A percentile compares a stretch with the other conserved stretches of the same genome.
phyloP scores from a whole-genome alignment of 2,329 filamentous ascomycete species.

The Trichoderma endophyticum region DNA sequence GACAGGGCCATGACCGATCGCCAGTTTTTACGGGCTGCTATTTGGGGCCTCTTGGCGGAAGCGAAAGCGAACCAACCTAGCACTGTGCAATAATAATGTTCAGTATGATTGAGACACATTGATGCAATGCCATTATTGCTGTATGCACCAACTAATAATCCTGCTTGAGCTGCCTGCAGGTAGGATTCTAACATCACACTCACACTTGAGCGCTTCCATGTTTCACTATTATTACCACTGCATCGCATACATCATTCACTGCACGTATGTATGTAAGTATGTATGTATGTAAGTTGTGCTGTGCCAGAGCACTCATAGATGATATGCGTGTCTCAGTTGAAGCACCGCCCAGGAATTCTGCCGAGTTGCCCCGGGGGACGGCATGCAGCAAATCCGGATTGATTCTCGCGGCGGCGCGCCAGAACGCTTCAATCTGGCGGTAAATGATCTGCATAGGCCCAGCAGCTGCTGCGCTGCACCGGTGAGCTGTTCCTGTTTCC shows the following conservation, averaged over 20 bases:
- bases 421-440: constrained; percentile 10
- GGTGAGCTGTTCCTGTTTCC: not conserved
- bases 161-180: too few species aligned
- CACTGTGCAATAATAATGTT: too few species aligned
- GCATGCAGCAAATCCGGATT: not conserved
- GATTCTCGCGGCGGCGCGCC: not conserved
- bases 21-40: constrained; percentile 1
- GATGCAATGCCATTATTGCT: too few species aligned
- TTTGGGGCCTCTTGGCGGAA: constrained; percentile 7
- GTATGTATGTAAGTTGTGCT: not conserved
- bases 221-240: too few species aligned
- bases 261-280: too few species aligned
- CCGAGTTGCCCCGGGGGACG: not conserved
- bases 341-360: not conserved
- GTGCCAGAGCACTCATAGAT: not conserved
- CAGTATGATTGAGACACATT: not conserved
- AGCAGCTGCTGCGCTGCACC: not conserved
- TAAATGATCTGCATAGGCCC: constrained; percentile 15
- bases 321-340: constrained; percentile 4
- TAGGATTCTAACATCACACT: too few species aligned
- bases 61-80: not conserved
- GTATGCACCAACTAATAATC: too few species aligned
- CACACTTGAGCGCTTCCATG: too few species aligned
- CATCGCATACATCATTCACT: too few species aligned
- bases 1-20: constrained; percentile 2